Evolutionary conservation across 345 rosid genomes (phyloP).

Genomic region (Bruguiera sexangula): DNA sequence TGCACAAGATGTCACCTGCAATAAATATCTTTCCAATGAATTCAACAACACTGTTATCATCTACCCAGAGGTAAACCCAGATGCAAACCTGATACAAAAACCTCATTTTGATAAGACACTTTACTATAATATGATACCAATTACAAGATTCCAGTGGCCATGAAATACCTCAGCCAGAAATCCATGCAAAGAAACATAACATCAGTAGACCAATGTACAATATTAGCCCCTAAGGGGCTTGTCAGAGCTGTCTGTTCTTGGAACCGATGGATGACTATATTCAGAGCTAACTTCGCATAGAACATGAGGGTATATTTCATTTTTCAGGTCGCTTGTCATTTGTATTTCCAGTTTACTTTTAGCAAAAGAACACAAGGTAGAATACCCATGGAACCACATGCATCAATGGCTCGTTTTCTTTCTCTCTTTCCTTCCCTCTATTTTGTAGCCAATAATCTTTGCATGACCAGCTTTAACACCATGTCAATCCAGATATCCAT

Average conservation of each 20-base stretch:
- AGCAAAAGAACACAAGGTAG: too few species aligned
- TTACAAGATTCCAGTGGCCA: too few species aligned
- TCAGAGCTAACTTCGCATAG: not conserved
- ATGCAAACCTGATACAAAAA: conserved; percentile 62
- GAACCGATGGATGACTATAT: not conserved
- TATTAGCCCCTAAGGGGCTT: not conserved
- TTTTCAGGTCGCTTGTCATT: too few species aligned
- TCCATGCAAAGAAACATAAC: not conserved
- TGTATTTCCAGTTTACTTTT: too few species aligned
- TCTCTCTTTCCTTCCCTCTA: too few species aligned
- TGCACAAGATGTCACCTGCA: conserved; percentile 52
- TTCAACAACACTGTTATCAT: conserved; percentile 68
- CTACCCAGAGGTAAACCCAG: conserved; percentile 82
- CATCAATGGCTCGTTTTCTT: too few species aligned
- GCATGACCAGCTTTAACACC: too few species aligned
- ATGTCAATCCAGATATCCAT: too few species aligned
- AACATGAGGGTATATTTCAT: too few species aligned
- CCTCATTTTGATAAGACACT: conserved; percentile 16
- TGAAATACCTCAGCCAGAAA: too few species aligned
- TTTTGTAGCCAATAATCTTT: too few species aligned
- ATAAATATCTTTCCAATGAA: conserved; percentile 79
- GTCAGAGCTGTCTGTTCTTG: not conserved
- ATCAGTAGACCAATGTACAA: not conserved
- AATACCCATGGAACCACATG: too few species aligned
- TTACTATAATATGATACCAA: not conserved